Percentiles rank a stretch among this genome's conserved stretches.
phyloP scores from a whole-genome alignment of 805 yeast species.

The Lipomyces yamanashiensis region DNA sequence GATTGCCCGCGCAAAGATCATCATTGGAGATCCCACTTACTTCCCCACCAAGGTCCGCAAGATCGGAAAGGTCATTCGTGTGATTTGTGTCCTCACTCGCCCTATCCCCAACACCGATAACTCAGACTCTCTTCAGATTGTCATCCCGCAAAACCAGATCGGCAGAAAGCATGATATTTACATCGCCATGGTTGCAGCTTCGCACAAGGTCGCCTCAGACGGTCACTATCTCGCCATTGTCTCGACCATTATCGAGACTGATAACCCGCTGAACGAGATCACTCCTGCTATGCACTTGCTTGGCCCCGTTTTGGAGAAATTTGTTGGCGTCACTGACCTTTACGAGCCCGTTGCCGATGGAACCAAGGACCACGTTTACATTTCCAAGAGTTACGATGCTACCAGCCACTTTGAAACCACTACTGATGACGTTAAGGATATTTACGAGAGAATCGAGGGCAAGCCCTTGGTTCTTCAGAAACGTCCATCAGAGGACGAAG shows the following conservation, averaged over 20 bases:
- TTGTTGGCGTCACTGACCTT: slow-evolving; percentile 92
- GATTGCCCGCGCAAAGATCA: slow-evolving; percentile 85
- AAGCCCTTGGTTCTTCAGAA: slow-evolving; percentile 86
- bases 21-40: slow-evolving; percentile 97
- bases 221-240: slow-evolving; percentile 92
- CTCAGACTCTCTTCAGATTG: slow-evolving; percentile 88
- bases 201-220: slow-evolving; percentile 87
- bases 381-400: slow-evolving; percentile 91
- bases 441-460: slow-evolving; percentile 89
- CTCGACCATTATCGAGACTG: slow-evolving; percentile 93
- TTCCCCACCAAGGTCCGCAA: slow-evolving; percentile 82
- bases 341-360: slow-evolving; percentile 90
- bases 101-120: slow-evolving; percentile 82
- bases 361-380: slow-evolving; percentile 70
- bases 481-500: slow-evolving; percentile 66
- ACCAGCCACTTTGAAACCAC: slow-evolving; percentile 94
- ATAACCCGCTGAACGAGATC: slow-evolving; percentile 86
- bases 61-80: slow-evolving; percentile 79
- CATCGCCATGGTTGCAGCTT: slow-evolving; percentile 84
- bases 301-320: slow-evolving; percentile 76
- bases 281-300: slow-evolving; percentile 92
- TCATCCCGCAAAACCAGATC: slow-evolving; percentile 95
- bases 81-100: slow-evolving; percentile 87
- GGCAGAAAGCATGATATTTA: slow-evolving; percentile 92
- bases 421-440: slow-evolving; percentile 95